phyloP scores from a whole-genome alignment of 345 rosid species.

The Pistacia atlantica region DNA sequence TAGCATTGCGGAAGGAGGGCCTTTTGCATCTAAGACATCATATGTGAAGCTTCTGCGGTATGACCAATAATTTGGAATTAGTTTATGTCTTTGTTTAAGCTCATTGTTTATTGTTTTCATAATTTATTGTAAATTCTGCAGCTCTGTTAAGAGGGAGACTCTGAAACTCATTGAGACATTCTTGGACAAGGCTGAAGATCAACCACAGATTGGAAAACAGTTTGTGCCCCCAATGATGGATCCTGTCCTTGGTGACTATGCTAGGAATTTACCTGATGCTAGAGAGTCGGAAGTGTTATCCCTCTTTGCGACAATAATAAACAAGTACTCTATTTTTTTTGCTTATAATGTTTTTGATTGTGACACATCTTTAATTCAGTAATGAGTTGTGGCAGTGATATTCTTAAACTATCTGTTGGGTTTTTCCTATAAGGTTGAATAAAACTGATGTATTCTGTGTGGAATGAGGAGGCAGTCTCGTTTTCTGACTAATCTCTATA shows the following conservation, averaged over 20 bases:
- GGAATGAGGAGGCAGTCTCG: not conserved
- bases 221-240: conserved; percentile 99
- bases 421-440: not conserved
- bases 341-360: not conserved
- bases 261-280: conserved; percentile 98
- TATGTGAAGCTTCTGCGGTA: conserved; percentile 92
- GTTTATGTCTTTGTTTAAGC: conserved; percentile 7
- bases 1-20: conserved; percentile 93
- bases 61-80: conserved; percentile 22
- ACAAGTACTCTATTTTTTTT: conserved; percentile 59
- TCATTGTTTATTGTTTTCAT: not conserved
- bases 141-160: conserved; percentile 98
- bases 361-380: too few species aligned
- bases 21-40: conserved; percentile 84
- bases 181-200: conserved; percentile 99
- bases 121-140: conserved; percentile 33
- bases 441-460: not conserved
- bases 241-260: conserved; percentile 95
- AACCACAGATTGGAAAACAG: conserved; percentile 95
- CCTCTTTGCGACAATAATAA: conserved; percentile 95
- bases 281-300: conserved; percentile 99
- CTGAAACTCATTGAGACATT: conserved; percentile 97
- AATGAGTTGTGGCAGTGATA: not conserved
- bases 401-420: not conserved
- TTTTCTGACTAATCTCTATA: not conserved